phyloP scores from a whole-genome alignment of 768 basidiomycete genomes.

The Tulasnella sp. region DNA sequence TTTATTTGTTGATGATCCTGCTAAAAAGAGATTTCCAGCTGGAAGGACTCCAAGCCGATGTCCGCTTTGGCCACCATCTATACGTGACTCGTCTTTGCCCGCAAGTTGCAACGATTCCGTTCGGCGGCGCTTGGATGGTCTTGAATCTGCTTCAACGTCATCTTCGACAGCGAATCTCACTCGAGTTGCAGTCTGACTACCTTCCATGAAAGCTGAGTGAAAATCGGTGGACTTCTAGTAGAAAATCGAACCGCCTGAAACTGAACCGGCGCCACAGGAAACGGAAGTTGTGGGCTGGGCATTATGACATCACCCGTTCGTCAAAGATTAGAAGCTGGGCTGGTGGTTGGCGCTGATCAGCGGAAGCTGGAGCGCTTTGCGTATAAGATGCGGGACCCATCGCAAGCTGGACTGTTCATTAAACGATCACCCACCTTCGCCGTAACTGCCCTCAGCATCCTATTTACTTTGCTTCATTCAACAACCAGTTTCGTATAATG shows the following conservation, averaged over 20 bases:
- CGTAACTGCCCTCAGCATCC: background rate
- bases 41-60: constrained; percentile 18
- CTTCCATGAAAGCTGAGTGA: background rate
- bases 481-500: background rate
- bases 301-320: background rate
- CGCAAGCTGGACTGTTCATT: background rate
- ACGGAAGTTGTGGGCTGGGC: background rate
- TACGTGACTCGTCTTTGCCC: background rate
- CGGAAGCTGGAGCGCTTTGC: background rate
- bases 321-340: background rate
- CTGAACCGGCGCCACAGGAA: background rate
- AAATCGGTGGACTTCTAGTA: background rate
- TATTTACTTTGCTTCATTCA: background rate
- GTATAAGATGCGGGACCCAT: background rate
- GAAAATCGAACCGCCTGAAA: background rate
- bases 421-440: background rate
- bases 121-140: background rate
- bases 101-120: background rate
- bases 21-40: constrained; percentile 14
- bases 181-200: background rate
- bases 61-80: background rate
- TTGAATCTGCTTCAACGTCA: background rate
- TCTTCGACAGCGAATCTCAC: background rate
- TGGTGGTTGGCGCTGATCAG: background rate
- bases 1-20: background rate